Percentiles rank a stretch among this genome's conserved stretches.
phyloP scores from a whole-genome alignment of 1,139 yeast genomes.

The Nadsonia commutata region DNA sequence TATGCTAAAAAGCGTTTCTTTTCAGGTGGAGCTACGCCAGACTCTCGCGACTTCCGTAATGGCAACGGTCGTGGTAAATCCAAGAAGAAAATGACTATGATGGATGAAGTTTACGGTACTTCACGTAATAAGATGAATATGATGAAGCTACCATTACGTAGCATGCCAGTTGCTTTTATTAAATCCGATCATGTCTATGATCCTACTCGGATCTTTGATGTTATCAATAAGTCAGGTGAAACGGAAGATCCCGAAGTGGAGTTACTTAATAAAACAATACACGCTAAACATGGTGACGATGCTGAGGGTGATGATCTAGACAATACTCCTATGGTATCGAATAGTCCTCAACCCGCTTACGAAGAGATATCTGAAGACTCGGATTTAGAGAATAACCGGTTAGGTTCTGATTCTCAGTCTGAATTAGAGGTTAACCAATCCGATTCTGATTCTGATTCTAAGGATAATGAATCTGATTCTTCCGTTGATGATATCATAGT shows the following conservation, averaged over 20 bases:
- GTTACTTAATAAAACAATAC: neutral
- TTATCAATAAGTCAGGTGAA: neutral
- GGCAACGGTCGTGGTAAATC: neutral
- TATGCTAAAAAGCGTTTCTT: too few relatives aligned
- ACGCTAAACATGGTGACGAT: neutral
- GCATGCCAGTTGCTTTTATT: neutral
- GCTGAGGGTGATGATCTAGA: neutral
- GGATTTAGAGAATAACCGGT: neutral
- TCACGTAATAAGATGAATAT: neutral
- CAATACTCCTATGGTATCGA: too few relatives aligned
- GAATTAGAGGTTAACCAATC: neutral
- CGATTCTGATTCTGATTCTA: neutral
- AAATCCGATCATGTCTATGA: neutral
- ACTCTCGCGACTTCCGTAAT: neutral
- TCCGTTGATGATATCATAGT: neutral
- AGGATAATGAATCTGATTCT: neutral
- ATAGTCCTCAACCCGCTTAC: too few relatives aligned
- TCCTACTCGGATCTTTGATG: neutral
- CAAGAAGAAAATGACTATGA: neutral
- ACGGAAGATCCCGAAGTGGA: neutral
- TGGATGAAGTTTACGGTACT: neutral
- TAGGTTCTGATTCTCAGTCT: neutral
- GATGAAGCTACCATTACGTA: neutral
- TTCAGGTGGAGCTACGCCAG: neutral
- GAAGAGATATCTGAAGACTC: too few relatives aligned